Conservation (phyloP, 768 basidiomycete species). For the Pilatotrama ljubarskyi region DNA sequence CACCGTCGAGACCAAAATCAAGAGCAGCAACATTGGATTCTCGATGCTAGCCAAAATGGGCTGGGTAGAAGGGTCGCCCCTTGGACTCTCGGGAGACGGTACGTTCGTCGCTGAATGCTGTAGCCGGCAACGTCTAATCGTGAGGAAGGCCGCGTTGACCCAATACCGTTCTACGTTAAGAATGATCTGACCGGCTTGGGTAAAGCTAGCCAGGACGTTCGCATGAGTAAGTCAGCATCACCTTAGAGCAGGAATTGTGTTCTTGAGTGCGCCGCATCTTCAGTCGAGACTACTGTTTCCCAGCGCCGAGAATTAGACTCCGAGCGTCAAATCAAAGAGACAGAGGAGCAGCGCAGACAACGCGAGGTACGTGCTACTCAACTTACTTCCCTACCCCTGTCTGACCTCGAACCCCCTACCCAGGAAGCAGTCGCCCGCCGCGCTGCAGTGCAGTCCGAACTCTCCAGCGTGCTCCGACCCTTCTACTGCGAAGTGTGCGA, state of each 20-base stretch:
- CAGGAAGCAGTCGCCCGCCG: slow-evolving; percentile 67
- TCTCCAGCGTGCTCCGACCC: slow-evolving; percentile 63
- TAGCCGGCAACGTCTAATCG: not conserved
- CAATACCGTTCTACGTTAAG: slow-evolving; percentile 80
- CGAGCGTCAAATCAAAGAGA: slow-evolving; percentile 79
- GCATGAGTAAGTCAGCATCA: slow-evolving; percentile 47
- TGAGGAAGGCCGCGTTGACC: slow-evolving; percentile 70
- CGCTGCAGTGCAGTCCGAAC: slow-evolving; percentile 65
- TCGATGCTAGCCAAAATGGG: slow-evolving; percentile 78
- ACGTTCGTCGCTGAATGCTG: slow-evolving; percentile 7
- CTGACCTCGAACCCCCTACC: not conserved
- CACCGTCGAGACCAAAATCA: slow-evolving; percentile 81
- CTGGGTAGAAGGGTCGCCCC: slow-evolving; percentile 77
- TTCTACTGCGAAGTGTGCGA: slow-evolving; percentile 86
- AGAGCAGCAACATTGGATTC: slow-evolving; percentile 79
- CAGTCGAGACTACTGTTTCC: slow-evolving; percentile 76
- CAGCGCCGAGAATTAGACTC: slow-evolving; percentile 80
- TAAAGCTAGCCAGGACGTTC: slow-evolving; percentile 74
- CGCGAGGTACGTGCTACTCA: slow-evolving; percentile 75
- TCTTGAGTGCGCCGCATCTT: not conserved
- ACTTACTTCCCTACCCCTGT: not conserved
- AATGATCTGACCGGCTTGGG: slow-evolving; percentile 78
- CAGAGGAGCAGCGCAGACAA: slow-evolving; percentile 68
- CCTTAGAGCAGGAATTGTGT: too few relatives aligned
- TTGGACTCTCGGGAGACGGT: slow-evolving; percentile 81